phyloP scores from a whole-genome alignment of 352 stramenopile species.

The Phytopythium mirpurense region DNA sequence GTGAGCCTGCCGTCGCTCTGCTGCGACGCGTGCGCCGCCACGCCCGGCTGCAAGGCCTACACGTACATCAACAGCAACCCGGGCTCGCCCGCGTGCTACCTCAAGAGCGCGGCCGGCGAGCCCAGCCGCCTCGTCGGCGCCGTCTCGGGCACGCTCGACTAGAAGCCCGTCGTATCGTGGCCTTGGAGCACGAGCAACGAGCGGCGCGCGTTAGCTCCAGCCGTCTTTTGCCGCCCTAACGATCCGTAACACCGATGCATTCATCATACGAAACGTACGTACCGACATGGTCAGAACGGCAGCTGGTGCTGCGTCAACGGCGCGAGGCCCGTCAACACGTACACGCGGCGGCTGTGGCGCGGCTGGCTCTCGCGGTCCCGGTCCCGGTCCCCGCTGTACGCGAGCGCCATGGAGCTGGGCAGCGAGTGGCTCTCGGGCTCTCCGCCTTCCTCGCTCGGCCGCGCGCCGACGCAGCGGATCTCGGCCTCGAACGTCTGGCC shows the following conservation, averaged over 20 bases:
- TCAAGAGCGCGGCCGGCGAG: constrained; percentile 25
- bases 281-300: constrained; percentile 11
- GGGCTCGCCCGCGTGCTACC: constrained; percentile 29
- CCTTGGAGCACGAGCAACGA: background rate
- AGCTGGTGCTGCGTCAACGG: constrained; percentile 12
- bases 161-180: background rate
- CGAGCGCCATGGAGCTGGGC: constrained; percentile 1
- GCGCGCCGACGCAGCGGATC: constrained; percentile 12
- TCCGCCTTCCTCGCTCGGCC: constrained; percentile 7
- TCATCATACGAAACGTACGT: background rate
- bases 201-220: no score
- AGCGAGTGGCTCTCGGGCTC: constrained; percentile 10
- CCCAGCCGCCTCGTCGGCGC: constrained; percentile 13
- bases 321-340: constrained; percentile 7
- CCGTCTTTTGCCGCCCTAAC: no score
- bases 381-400: background rate
- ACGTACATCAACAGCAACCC: constrained; percentile 45
- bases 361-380: background rate
- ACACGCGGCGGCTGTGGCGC: background rate
- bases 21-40: constrained; percentile 33
- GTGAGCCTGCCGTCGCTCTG: constrained; percentile 27
- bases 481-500: constrained; percentile 33
- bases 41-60: constrained; percentile 31
- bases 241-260: background rate
- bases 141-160: constrained; percentile 31